These are phyloP conservation scores for Termitomyces sp. DNA, from an alignment of 768 basidiomycete genomes.

Conservation along the genomic window DNA sequence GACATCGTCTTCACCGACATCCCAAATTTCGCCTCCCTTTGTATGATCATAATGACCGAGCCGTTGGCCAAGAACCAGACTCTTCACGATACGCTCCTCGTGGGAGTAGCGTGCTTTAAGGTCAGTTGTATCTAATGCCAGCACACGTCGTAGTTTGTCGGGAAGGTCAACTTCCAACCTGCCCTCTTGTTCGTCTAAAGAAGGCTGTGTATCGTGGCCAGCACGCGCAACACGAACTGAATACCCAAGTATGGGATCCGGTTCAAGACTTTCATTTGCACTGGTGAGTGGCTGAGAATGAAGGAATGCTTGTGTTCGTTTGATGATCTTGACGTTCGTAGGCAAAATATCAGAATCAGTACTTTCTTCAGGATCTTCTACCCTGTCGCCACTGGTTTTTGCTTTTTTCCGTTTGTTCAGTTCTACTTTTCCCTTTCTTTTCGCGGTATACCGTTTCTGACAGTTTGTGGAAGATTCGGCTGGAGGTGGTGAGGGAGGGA, in stretches of 20 bases:
- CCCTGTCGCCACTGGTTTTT: constrained; percentile 29
- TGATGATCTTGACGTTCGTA: constrained; percentile 29
- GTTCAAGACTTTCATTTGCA: constrained; percentile 21
- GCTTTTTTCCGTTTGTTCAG: constrained; percentile 39
- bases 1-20: constrained; percentile 57
- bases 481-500: constrained; percentile 70
- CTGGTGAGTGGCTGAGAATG: constrained; percentile 8
- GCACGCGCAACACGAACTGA: constrained; percentile 25
- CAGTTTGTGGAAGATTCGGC: constrained; percentile 20
- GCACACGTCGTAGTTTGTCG: constrained; percentile 56
- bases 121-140: constrained; percentile 51
- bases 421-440: constrained; percentile 31
- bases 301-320: constrained; percentile 18
- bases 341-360: constrained; percentile 18
- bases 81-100: constrained; percentile 51
- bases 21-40: constrained; percentile 74
- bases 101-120: constrained; percentile 33
- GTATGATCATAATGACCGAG: constrained; percentile 51
- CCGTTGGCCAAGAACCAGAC: constrained; percentile 55
- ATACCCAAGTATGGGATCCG: constrained; percentile 28
- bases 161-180: constrained; percentile 54
- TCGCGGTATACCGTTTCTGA: constrained; percentile 24
- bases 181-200: constrained; percentile 23
- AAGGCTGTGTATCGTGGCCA: constrained; percentile 17
- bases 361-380: constrained; percentile 25